These are phyloP conservation scores for Wallacemonas sp. DNA, from an alignment of 208 protist genomes.

Conservation along the genomic window DNA sequence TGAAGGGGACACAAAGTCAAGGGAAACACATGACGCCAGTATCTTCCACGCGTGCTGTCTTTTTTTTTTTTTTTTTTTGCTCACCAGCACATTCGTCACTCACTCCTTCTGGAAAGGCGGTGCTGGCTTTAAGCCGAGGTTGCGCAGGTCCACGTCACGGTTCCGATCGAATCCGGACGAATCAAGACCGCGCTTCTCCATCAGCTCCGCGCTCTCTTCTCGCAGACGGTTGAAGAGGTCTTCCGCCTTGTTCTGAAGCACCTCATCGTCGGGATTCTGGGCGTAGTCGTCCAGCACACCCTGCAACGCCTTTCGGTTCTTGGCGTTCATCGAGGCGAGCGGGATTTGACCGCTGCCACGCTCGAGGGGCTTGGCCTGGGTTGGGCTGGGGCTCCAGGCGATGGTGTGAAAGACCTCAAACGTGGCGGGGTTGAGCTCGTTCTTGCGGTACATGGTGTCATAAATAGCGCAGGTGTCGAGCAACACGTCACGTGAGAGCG, in stretches of 20 bases:
- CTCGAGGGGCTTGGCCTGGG: slow-evolving; percentile 80
- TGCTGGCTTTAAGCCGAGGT: slow-evolving; percentile 60
- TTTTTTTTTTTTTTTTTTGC: too few species aligned
- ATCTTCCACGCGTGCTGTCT: too few species aligned
- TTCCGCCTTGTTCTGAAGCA: slow-evolving; percentile 65
- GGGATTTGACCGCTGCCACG: slow-evolving; percentile 78
- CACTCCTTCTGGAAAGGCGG: slow-evolving; percentile 70
- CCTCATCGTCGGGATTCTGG: slow-evolving; percentile 76
- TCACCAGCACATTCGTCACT: too few species aligned
- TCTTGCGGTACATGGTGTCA: slow-evolving; percentile 86
- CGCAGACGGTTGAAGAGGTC: slow-evolving; percentile 70
- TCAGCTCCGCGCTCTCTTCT: slow-evolving; percentile 69
- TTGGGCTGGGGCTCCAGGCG: slow-evolving; percentile 86
- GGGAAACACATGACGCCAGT: too few species aligned
- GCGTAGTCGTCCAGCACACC: slow-evolving; percentile 80
- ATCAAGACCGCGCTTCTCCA: slow-evolving; percentile 63
- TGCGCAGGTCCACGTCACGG: slow-evolving; percentile 49
- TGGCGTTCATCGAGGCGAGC: slow-evolving; percentile 69
- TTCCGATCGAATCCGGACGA: slow-evolving; percentile 52
- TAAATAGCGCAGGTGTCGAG: slow-evolving; percentile 76
- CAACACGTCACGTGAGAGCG: slow-evolving; percentile 71
- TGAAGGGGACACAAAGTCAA: too few species aligned
- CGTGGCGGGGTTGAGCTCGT: slow-evolving; percentile 83
- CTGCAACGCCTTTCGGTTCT: slow-evolving; percentile 70
- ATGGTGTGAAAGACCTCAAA: slow-evolving; percentile 92